Evolutionary conservation across 371 early-diverging fungal species (phyloP).

Genomic region (Conidiobolus incongruus): DNA sequence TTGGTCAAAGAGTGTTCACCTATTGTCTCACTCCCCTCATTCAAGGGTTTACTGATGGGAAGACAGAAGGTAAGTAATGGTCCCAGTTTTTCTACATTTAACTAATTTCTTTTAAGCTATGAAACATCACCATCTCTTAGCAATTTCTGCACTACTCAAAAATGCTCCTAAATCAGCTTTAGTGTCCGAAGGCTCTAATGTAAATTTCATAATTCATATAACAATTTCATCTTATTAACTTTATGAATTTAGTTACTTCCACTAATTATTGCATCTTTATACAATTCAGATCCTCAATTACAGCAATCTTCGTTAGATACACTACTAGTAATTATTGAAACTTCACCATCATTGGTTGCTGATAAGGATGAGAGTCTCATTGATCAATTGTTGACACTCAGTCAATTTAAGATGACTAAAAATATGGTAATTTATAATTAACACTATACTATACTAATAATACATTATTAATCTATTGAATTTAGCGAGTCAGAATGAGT

Average conservation of each 20-base stretch:
- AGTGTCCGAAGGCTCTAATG: constrained; percentile 44
- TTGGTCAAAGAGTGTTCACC: constrained; percentile 65
- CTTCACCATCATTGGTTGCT: constrained; percentile 32
- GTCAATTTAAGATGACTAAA: constrained; percentile 14
- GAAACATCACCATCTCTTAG: constrained; percentile 45
- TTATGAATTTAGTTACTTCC: constrained; percentile 30
- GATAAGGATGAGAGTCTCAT: constrained; percentile 24
- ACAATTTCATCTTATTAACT: background rate
- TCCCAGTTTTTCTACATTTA: no score
- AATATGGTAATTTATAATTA: constrained; percentile 11
- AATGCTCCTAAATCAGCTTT: constrained; percentile 64
- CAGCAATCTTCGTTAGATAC: constrained; percentile 56
- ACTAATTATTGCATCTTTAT: constrained; percentile 41
- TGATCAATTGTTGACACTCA: constrained; percentile 17
- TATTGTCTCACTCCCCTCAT: constrained; percentile 43
- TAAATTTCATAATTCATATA: constrained; percentile 18
- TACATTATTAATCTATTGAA: no score
- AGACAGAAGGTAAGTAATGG: constrained; percentile 10
- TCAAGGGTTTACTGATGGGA: constrained; percentile 23
- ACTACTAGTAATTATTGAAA: constrained; percentile 25
- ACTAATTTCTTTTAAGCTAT: constrained; percentile 11
- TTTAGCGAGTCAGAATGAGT: constrained; percentile 7
- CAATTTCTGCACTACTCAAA: constrained; percentile 53
- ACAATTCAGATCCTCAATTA: constrained; percentile 28
- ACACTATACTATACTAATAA: constrained; percentile 34